phyloP scores from a whole-genome alignment of 352 stramenopile genomes.

The Lagenidium sp. region DNA sequence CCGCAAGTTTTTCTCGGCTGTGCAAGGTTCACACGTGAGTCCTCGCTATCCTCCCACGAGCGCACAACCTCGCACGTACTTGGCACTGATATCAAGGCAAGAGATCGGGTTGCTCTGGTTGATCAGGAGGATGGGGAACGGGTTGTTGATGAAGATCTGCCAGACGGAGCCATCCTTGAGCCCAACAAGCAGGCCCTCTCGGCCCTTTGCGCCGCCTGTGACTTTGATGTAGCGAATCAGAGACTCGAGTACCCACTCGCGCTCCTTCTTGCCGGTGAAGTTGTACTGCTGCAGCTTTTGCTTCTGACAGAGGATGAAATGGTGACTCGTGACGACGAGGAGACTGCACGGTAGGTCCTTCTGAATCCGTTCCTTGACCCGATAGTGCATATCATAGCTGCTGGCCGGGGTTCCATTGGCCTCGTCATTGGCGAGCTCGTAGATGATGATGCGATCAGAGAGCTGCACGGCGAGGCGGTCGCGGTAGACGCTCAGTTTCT shows the following conservation, averaged over 20 bases:
- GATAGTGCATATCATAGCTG: constrained; percentile 92
- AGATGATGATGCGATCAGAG: constrained; percentile 92
- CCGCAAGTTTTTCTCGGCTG: constrained; percentile 82
- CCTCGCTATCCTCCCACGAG: too few relatives aligned
- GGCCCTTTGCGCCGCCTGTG: constrained; percentile 80
- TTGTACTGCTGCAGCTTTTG: constrained; percentile 91
- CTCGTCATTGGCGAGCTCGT: constrained; percentile 81
- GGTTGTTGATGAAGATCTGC: constrained; percentile 93
- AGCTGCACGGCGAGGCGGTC: constrained; percentile 91
- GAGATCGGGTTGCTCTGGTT: constrained; percentile 78
- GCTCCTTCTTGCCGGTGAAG: constrained; percentile 81
- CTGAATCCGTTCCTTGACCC: constrained; percentile 83
- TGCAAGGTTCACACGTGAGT: not conserved
- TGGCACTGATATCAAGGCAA: constrained; percentile 86
- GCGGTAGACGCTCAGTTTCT: constrained; percentile 91
- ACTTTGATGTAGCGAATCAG: constrained; percentile 91
- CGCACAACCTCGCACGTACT: constrained; percentile 43
- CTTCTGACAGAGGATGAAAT: constrained; percentile 91
- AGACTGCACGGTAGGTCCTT: constrained; percentile 81
- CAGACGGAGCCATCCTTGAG: constrained; percentile 89
- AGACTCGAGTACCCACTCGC: constrained; percentile 82
- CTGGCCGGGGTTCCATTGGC: constrained; percentile 13
- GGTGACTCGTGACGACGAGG: constrained; percentile 83
- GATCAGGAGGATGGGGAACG: constrained; percentile 91
- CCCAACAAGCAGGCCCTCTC: constrained; percentile 88